phyloP scores from a whole-genome alignment of 768 basidiomycete genomes.

The Boletus insuetus region DNA sequence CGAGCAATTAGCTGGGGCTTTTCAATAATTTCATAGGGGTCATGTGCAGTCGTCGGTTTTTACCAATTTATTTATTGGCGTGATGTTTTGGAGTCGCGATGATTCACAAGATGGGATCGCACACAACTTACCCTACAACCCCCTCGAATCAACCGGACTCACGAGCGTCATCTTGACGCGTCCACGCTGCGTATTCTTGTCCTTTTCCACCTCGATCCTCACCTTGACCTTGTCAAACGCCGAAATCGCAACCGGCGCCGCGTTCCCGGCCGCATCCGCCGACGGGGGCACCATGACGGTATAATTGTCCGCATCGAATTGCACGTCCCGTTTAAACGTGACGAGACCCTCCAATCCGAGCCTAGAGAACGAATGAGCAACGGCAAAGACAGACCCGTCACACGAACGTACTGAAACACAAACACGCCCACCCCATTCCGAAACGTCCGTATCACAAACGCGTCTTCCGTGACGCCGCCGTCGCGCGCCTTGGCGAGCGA shows the following conservation, averaged over 20 bases:
- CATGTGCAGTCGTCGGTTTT: not conserved
- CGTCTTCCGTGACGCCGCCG: slow-evolving; percentile 66
- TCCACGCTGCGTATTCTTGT: slow-evolving; percentile 88
- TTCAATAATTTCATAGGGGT: not conserved
- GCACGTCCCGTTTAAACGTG: slow-evolving; percentile 86
- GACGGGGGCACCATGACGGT: slow-evolving; percentile 64
- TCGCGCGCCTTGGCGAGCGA: slow-evolving; percentile 30
- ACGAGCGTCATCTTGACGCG: slow-evolving; percentile 82
- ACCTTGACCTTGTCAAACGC: slow-evolving; percentile 95
- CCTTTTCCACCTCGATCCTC: slow-evolving; percentile 91
- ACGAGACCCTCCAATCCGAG: slow-evolving; percentile 93
- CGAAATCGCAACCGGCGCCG: slow-evolving; percentile 57
- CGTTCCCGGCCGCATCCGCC: not conserved
- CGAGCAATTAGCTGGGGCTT: slow-evolving; percentile 30
- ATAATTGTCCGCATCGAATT: slow-evolving; percentile 92
- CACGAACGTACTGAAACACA: slow-evolving; percentile 78
- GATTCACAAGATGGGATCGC: too few species aligned
- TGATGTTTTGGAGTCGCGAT: too few species aligned
- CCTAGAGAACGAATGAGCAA: slow-evolving; percentile 37
- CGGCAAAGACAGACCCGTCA: not conserved
- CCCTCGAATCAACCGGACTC: slow-evolving; percentile 56
- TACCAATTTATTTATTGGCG: slow-evolving; percentile 8
- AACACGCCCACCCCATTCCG: slow-evolving; percentile 96
- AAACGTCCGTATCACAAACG: slow-evolving; percentile 92
- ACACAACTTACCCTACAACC: slow-evolving; percentile 32